These are phyloP conservation scores for Fusarium scirpi DNA, from an alignment of 2,329 filamentous ascomycete species.

Conservation along the genomic window DNA sequence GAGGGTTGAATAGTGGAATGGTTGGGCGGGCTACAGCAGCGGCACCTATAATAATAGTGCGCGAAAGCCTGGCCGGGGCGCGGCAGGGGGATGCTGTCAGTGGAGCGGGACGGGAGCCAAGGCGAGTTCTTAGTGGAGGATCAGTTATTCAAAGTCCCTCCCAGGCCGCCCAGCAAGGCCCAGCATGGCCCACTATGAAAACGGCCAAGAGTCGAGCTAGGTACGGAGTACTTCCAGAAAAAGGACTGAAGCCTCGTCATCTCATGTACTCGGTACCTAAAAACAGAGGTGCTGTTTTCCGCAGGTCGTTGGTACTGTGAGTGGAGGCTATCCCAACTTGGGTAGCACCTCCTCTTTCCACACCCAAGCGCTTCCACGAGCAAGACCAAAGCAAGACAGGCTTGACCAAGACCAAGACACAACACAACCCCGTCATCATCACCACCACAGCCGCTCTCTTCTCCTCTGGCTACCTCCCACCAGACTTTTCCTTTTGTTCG, in stretches of 20 bases:
- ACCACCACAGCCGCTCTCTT: conserved; percentile 34
- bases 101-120: conserved; percentile 40
- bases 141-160: conserved; percentile 33
- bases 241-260: background rate
- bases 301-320: conserved; percentile 18
- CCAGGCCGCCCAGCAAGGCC: conserved; percentile 20
- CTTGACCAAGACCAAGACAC: conserved; percentile 33
- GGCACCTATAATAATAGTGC: conserved; percentile 30
- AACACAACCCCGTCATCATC: conserved; percentile 38
- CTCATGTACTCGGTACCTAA: conserved; percentile 26
- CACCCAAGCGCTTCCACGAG: conserved; percentile 37
- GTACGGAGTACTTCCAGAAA: conserved; percentile 29
- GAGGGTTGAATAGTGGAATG: conserved; percentile 23
- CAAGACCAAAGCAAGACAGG: conserved; percentile 18
- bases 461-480: conserved; percentile 25
- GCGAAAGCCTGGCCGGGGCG: conserved; percentile 16
- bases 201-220: conserved; percentile 21
- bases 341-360: conserved; percentile 42
- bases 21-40: conserved; percentile 32
- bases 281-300: conserved; percentile 6
- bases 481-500: conserved; percentile 20
- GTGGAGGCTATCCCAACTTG: conserved; percentile 37
- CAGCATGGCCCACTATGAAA: conserved; percentile 27
- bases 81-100: conserved; percentile 38
- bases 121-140: conserved; percentile 35